phyloP scores from a whole-genome alignment of 2,329 filamentous ascomycete genomes.

The Sclerotinia glacialis region DNA sequence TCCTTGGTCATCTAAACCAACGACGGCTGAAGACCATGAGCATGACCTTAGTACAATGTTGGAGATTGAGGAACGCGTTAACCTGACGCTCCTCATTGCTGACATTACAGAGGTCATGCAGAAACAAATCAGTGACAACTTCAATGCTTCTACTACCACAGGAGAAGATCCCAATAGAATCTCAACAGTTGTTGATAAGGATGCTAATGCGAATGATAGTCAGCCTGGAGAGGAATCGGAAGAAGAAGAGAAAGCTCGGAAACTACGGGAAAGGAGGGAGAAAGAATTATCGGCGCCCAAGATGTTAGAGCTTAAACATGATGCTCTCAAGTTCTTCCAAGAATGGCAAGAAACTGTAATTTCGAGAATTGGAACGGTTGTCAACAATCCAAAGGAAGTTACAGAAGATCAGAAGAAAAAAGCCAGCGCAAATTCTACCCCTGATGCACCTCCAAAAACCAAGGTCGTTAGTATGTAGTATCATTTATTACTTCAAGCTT shows the following conservation, averaged over 20 bases:
- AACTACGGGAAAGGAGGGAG: constrained; percentile 41
- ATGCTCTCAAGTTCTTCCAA: constrained; percentile 68
- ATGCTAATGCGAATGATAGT: constrained; percentile 39
- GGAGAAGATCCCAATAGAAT: constrained; percentile 35
- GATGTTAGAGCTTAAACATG: constrained; percentile 65
- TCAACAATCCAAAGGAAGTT: constrained; percentile 53
- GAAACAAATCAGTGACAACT: constrained; percentile 50
- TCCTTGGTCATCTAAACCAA: constrained; percentile 18
- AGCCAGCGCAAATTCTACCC: constrained; percentile 36
- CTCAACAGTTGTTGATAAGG: constrained; percentile 40
- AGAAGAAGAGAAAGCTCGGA: constrained; percentile 37
- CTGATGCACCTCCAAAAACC: constrained; percentile 26
- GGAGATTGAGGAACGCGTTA: constrained; percentile 39
- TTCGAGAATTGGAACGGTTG: constrained; percentile 65
- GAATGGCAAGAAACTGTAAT: constrained; percentile 75
- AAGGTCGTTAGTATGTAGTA: constrained; percentile 36
- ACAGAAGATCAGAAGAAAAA: constrained; percentile 36
- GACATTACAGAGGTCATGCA: constrained; percentile 56
- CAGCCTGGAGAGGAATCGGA: constrained; percentile 37
- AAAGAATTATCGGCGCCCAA: constrained; percentile 50
- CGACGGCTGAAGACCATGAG: constrained; percentile 26
- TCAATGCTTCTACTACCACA: constrained; percentile 43
- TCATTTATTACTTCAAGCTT: background rate
- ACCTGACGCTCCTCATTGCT: constrained; percentile 51
- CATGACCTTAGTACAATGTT: constrained; percentile 38